phyloP scores from a whole-genome alignment of 306 rosid species.

The Pueraria montana region DNA sequence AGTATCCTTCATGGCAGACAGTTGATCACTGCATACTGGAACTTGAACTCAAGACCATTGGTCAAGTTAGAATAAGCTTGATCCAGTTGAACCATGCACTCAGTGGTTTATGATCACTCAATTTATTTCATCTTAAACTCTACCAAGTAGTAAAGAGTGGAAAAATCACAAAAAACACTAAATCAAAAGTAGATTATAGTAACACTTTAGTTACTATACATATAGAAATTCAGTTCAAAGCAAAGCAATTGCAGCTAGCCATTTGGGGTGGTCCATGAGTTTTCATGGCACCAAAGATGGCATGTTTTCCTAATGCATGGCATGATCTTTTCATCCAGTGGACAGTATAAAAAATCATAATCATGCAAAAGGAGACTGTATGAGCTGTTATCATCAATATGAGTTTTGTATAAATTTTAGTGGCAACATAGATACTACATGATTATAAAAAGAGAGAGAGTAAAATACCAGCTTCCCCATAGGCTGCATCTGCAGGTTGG shows the following conservation, averaged over 20 bases:
- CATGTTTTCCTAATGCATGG: background rate
- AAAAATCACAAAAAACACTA: background rate
- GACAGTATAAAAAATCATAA: background rate
- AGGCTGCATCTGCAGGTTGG: slow-evolving; percentile 96
- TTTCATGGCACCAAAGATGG: background rate
- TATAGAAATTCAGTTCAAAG: slow-evolving; percentile 9
- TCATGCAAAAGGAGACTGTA: background rate
- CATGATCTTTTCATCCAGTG: background rate
- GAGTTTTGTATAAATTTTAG: too few relatives aligned
- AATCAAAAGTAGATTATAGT: background rate
- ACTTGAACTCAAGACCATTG: too few relatives aligned
- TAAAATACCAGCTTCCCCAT: slow-evolving; percentile 84
- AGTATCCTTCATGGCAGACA: too few relatives aligned
- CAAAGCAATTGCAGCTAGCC: slow-evolving; percentile 1
- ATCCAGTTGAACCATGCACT: too few relatives aligned
- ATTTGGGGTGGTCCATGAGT: slow-evolving; percentile 1
- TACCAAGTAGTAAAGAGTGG: background rate
- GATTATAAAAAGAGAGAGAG: background rate
- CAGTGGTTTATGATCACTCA: slow-evolving; percentile 8
- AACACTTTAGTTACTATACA: background rate
- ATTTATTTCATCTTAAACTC: slow-evolving; percentile 10
- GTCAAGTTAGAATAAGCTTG: too few relatives aligned
- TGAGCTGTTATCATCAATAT: too few relatives aligned
- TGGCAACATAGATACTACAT: too few relatives aligned
- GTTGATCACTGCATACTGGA: too few relatives aligned